phyloP scores from a whole-genome alignment of 2,329 filamentous ascomycete genomes.

The Dactylellina leptospora region DNA sequence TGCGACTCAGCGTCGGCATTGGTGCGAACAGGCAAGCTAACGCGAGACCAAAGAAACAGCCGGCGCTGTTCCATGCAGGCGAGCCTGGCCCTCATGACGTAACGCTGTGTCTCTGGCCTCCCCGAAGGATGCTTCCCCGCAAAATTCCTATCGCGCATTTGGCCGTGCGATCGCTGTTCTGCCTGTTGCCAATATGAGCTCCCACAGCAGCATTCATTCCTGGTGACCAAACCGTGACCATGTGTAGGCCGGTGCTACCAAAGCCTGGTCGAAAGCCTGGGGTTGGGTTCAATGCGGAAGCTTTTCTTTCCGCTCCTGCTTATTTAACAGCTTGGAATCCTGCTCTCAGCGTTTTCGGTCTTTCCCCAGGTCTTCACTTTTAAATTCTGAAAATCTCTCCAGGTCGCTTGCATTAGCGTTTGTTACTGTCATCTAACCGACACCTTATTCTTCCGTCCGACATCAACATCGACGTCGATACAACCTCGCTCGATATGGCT shows the following conservation, averaged over 20 bases:
- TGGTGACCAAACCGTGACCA: conserved; percentile 30
- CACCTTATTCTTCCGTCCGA: not conserved
- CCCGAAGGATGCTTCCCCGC: conserved; percentile 29
- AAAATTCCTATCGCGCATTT: conserved; percentile 37
- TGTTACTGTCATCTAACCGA: not conserved
- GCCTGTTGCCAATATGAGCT: not conserved
- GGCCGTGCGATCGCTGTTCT: conserved; percentile 27
- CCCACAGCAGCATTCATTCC: conserved; percentile 23
- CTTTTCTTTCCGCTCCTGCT: not conserved
- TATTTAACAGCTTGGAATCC: conserved; percentile 28
- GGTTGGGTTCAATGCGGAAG: not conserved
- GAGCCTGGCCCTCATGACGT: conserved; percentile 26
- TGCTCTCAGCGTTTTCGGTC: not conserved
- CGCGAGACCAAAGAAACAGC: not conserved
- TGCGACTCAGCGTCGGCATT: conserved; percentile 29
- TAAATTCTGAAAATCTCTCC: conserved; percentile 6
- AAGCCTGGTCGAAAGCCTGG: not conserved
- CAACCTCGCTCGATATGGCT: conserved; percentile 13
- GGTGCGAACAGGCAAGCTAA: conserved; percentile 30
- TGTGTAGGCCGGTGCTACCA: not conserved
- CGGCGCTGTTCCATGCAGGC: conserved; percentile 10
- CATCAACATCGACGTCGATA: not conserved
- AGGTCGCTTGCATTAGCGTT: not conserved
- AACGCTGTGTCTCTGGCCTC: conserved; percentile 24
- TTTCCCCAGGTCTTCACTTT: conserved; percentile 6